Conservation (phyloP, 2,329 filamentous ascomycete genomes). For the Hymenoscyphus repandus region DNA sequence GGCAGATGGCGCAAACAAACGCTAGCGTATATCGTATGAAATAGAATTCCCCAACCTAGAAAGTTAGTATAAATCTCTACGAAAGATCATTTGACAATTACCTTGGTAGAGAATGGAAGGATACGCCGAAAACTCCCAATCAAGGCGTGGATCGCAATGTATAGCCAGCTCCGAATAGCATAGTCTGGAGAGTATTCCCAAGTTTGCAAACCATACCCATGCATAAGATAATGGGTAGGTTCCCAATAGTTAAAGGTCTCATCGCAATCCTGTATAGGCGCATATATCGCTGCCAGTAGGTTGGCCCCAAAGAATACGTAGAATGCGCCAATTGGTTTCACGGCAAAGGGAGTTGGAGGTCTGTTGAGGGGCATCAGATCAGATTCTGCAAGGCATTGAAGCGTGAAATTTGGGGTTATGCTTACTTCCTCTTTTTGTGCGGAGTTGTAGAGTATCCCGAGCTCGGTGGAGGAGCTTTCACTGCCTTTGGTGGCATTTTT, state of each 20-base stretch:
- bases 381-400: background rate
- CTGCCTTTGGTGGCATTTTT: conserved; percentile 37
- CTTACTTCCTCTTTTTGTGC: conserved; percentile 23
- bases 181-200: conserved; percentile 98
- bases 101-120: conserved; percentile 56
- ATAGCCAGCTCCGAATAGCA: conserved; percentile 93
- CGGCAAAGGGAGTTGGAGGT: conserved; percentile 49
- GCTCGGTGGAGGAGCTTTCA: conserved; percentile 6
- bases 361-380: conserved; percentile 24
- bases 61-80: conserved; percentile 6
- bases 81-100: conserved; percentile 20
- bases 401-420: background rate
- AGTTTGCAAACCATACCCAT: conserved; percentile 90
- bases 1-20: conserved; percentile 70
- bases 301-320: conserved; percentile 74
- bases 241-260: conserved; percentile 99
- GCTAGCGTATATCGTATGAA: conserved; percentile 73
- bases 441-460: conserved; percentile 7
- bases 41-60: conserved; percentile 72
- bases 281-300: conserved; percentile 69
- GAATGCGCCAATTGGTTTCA: conserved; percentile 72
- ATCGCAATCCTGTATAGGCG: conserved; percentile 95
- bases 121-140: conserved; percentile 63
- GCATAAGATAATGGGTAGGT: conserved; percentile 86
- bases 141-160: conserved; percentile 73